Conservation (phyloP, 2,329 filamentous ascomycete genomes). For the Esteya vermicola region DNA sequence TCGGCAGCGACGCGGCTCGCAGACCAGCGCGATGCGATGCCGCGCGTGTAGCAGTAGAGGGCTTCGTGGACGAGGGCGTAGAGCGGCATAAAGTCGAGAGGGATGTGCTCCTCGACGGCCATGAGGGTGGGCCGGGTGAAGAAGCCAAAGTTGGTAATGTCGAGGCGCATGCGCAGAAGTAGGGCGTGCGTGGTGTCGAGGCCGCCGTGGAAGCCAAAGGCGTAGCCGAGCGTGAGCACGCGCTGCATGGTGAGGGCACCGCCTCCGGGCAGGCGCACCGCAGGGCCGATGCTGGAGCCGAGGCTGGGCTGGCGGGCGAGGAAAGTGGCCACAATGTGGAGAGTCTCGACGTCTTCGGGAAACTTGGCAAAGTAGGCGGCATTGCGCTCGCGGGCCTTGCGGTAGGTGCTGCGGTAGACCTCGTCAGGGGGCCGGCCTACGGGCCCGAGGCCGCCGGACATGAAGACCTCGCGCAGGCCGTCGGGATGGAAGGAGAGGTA, state of each 20-base stretch:
- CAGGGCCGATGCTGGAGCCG: constrained; percentile 2
- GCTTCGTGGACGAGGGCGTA: constrained; percentile 82
- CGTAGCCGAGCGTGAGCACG: constrained; percentile 64
- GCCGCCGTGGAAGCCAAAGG: constrained; percentile 67
- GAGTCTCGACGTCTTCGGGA: constrained; percentile 58
- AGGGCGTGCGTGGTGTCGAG: constrained; percentile 62
- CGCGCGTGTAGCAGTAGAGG: constrained; percentile 63
- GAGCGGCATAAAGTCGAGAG: constrained; percentile 64
- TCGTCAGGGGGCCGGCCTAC: constrained; percentile 57
- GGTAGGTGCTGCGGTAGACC: constrained; percentile 61
- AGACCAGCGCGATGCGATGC: constrained; percentile 57
- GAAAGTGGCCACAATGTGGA: constrained; percentile 52
- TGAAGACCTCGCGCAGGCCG: constrained; percentile 67
- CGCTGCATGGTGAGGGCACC: constrained; percentile 58
- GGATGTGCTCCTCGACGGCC: constrained; percentile 49
- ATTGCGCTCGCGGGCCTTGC: constrained; percentile 58
- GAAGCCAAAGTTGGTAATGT: constrained; percentile 63
- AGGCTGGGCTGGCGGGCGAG: constrained; percentile 42
- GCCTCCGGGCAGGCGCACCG: constrained; percentile 53
- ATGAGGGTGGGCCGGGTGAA: constrained; percentile 59
- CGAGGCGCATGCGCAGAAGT: constrained; percentile 54
- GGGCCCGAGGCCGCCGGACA: constrained; percentile 72
- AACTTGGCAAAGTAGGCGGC: constrained; percentile 71
- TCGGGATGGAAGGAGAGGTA: constrained; percentile 74
- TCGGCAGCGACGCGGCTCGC: constrained; percentile 47